These are phyloP conservation scores for Brettanomyces nanus DNA, from an alignment of 805 yeast species.

Conservation along the genomic window DNA sequence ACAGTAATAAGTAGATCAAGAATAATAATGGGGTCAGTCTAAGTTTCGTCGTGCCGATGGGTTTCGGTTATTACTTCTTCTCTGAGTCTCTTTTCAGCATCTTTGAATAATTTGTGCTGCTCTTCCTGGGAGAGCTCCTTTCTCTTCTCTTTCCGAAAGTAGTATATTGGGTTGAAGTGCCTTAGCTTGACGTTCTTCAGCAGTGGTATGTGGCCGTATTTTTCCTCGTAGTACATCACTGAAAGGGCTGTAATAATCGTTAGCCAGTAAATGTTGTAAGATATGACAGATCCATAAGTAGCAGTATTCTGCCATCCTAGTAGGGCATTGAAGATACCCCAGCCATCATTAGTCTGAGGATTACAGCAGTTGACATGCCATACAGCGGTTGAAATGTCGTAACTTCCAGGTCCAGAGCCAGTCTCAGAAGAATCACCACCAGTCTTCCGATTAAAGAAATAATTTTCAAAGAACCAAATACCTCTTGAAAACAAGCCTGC, in stretches of 20 bases:
- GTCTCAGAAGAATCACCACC: slow-evolving; percentile 92
- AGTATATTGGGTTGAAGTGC: slow-evolving; percentile 58
- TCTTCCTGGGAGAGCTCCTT: slow-evolving; percentile 40
- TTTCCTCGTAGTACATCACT: slow-evolving; percentile 73
- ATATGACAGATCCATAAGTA: slow-evolving; percentile 77
- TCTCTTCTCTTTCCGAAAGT: slow-evolving; percentile 56
- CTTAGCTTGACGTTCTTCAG: slow-evolving; percentile 35
- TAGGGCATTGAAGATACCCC: slow-evolving; percentile 90
- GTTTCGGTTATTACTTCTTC: too few species aligned
- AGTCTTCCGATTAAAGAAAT: slow-evolving; percentile 49
- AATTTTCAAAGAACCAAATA: slow-evolving; percentile 74
- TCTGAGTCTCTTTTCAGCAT: slow-evolving; percentile 26
- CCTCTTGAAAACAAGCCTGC: slow-evolving; percentile 90
- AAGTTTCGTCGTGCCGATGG: too few species aligned
- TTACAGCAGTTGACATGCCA: slow-evolving; percentile 97
- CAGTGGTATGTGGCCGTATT: slow-evolving; percentile 67
- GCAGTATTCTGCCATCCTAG: slow-evolving; percentile 96
- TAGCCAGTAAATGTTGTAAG: slow-evolving; percentile 84
- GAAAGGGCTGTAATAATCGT: slow-evolving; percentile 41
- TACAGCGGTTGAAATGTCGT: slow-evolving; percentile 64
- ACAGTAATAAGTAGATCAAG: too few species aligned
- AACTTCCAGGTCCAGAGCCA: slow-evolving; percentile 90
- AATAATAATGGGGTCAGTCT: too few species aligned
- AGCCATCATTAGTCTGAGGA: slow-evolving; percentile 81
- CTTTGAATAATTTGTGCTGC: slow-evolving; percentile 37